These are phyloP conservation scores for Davidsoniella australis DNA, from an alignment of 2,329 filamentous ascomycete species.

Conservation along the genomic window DNA sequence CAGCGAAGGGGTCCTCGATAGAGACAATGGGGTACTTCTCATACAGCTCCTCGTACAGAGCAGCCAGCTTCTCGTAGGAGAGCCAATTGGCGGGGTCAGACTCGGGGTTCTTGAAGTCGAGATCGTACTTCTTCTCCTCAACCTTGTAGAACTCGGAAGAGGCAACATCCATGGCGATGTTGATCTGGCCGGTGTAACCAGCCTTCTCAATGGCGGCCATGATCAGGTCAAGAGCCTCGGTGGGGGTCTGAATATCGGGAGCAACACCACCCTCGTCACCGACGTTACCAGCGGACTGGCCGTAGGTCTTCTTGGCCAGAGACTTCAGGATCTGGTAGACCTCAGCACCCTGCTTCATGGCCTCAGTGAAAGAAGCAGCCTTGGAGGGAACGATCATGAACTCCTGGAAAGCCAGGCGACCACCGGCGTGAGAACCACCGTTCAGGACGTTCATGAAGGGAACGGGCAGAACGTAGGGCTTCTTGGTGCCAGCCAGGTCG, in stretches of 20 bases:
- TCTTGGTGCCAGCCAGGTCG: constrained; percentile 76
- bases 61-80: constrained; percentile 93
- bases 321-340: constrained; percentile 97
- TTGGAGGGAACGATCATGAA: constrained; percentile 86
- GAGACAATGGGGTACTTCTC: constrained; percentile 97
- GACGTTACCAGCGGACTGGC: constrained; percentile 95
- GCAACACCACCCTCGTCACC: constrained; percentile 99
- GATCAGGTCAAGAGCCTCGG: constrained; percentile 95
- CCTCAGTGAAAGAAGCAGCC: constrained; percentile 85
- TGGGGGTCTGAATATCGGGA: constrained; percentile 91
- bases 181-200: constrained; percentile 88
- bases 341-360: constrained; percentile 87
- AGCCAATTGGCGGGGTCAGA: constrained; percentile 94
- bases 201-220: constrained; percentile 84
- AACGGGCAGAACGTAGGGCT: constrained; percentile 77
- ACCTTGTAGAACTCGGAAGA: constrained; percentile 99
- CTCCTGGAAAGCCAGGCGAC: constrained; percentile 86
- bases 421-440: constrained; percentile 85
- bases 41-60: constrained; percentile 70
- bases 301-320: constrained; percentile 98
- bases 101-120: constrained; percentile 99
- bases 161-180: constrained; percentile 98
- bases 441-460: constrained; percentile 92
- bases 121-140: constrained; percentile 96
- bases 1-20: constrained; percentile 97